Evolutionary conservation across 805 yeast genomes (phyloP), one percentile per base, ranked within the genome.

Genomic region (Lipomyces spencermartinsiae): DNA sequence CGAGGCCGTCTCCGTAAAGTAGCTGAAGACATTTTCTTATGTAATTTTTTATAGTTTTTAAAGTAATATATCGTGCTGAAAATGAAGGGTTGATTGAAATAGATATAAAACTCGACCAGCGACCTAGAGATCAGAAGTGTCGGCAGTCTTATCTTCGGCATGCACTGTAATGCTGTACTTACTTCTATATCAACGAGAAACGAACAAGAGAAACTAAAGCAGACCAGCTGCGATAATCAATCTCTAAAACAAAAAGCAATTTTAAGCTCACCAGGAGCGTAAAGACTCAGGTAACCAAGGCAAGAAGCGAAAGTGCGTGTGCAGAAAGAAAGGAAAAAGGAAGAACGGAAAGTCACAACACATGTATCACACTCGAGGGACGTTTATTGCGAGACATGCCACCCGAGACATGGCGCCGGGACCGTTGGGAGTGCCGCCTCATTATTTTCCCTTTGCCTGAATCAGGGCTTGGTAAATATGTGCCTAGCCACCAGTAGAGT

Each of bases 151-250:
- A 33, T 10, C 12, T 12, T 1, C 53, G 9, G 35, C 12, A 14
- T 9, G 22, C 12, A 12, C 16, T 31, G 14, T 19, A 31, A 10
- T 16, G 14, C 61, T 16, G 6, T 60, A 61, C 60, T 61, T 62
- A 51, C 51, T 31, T n/a, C 31, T 12, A 46, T 57, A 51, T 22
- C 37, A 59, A 46, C n/a, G 19, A 31, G 55, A 63, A 63, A 22
- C 2, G 66, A 63, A 66, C 34, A 43, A 33, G 63, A 16, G 59
- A 56, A 67, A 63, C 14, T 46, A 60, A 16, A 34, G 61, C 71
- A 68, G 71, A 46, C 71, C 71, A 68, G 71, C 71, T 68, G 71
- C 65, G 22, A 31, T 37, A 53, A 67, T 34, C 9, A 22, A 35
- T 16, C 16, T 55, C 37, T 39, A 59, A 49, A n/a, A 33, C 6